Base-by-base conservation (phyloP, 495 filamentous ascomycete species). In the Glarea lozoyensis region DNA sequence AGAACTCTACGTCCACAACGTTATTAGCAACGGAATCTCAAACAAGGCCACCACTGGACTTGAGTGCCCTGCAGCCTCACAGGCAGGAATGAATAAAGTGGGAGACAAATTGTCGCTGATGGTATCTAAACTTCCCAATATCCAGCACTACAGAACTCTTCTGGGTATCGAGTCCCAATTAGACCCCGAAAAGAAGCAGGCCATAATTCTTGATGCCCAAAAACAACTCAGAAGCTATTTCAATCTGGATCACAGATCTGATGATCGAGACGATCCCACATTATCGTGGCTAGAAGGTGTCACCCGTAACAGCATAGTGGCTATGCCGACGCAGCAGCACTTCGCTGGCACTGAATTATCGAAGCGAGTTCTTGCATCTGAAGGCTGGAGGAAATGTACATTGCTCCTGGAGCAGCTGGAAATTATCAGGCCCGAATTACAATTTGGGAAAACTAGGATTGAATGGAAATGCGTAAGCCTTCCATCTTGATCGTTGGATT, bases 391-490 rank as follows among this genome's bases (percentile, higher is more conserved):
- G 17, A 19, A 5, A 37, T 10, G 18, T 13, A 13, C 13, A 19
- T 37, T 4, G 3, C 18, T 5, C 34, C 2, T 37, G 18, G n/a
- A 1, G 2, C 15, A 17, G n/a, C 15, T 13, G 44, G 18, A 10
- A 16, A 22, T 27, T 1, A 16, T 17, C 36, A 10, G n/a, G 20
- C 12, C 10, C 12, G 35, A 5, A 19, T 11, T 4, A 10, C 4
- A 17, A n/a, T n/a, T n/a, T n/a, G 42, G 42, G 15, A 42, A 50
- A 31, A 38, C 24, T 10, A 29, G 37, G 34, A 42, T 50, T 23
- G 24, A 42, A 33, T 42, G 37, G 37, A 32, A 37, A 42, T 50
- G 48, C 34, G 48, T 50, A 46, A 50, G 48, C 31, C 38, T 27
- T 3, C 25, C n/a, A n/a, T n/a, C n/a, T n/a, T n/a, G n/a, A n/a